Base-by-base conservation (phyloP, 116 monocot species). In the Cymodocea nodosa region DNA sequence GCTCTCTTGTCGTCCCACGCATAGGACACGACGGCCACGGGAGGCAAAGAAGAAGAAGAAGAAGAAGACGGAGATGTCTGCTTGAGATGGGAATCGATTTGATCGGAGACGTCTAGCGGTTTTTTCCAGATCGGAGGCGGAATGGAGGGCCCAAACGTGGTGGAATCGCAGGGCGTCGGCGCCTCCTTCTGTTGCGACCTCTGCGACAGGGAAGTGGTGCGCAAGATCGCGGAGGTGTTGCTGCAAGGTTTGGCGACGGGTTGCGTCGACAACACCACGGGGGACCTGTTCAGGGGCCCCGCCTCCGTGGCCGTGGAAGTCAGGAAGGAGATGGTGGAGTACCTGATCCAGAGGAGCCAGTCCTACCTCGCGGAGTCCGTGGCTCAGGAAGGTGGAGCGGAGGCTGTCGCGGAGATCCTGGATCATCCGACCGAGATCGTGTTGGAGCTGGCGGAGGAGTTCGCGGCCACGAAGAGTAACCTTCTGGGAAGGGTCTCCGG, bases 261-360 rank as follows among this genome's bases (percentile, higher is more conserved):
- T 23, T 84, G 80, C 54, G 67, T 94, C 10, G 94, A 94, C 84
- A 79, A 67, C 68, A 81, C 86, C 23, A 74, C 84, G 5, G 89
- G 86, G 18, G 82, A 76, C 67, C 70, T 76, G 51, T 94, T 94
- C 79, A 66, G 52, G 12, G 54, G 66, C 37, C 76, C 89, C 15
- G 60, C 75, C 15, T 55, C 65, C 23, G 89, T 94, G 16, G 89
- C 82, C 36, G 70, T 83, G 35, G 75, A 70, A 0, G 40, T 89
- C 14, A 74, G 82, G 18, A 77, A 72, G 51, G 83, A 84, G 7
- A 76, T 94, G 75, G 76, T 79, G 49, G 78, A 82, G 30, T 77
- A 84, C 64, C 67, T 94, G 61, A 65, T 51, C 14, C 60, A 36
- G 12, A 69, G 73, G n/a, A 80, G 76, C 57, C 66, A 78, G 20